Evolutionary conservation across 2,329 filamentous ascomycete genomes (phyloP), one percentile per base, ranked within the genome.

Genomic region (Microsporum canis): DNA sequence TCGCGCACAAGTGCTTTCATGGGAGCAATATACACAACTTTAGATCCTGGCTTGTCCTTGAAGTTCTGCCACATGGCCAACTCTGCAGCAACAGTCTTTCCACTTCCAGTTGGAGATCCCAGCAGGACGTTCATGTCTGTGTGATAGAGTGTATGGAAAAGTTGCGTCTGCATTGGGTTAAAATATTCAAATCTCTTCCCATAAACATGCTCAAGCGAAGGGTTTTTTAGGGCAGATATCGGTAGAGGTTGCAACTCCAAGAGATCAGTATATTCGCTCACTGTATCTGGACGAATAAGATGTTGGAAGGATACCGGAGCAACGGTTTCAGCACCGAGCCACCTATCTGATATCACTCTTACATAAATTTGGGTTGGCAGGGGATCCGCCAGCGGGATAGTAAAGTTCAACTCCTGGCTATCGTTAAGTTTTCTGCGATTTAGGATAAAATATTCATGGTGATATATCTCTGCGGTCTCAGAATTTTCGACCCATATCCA

Each of bases 31-130:
- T 99, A 99, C 10, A 99, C 94, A 1, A 99, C 91, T 76, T 99
- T 99, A 2, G 91, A 96, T 2, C 91, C 91, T 1, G 94, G 94
- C 58, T 88, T 87, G 71, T 96, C 91, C 12, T 91, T 85, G 76
- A 99, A 97, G 2, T 94, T 92, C 91, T 91, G 96, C 95, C 95
- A 99, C 92, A 99, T 97, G 31, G 95, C 91, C 63, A 99, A 77
- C 71, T 99, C 94, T 57, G 89, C 91, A 17, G 95, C 94, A 45
- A 99, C 88, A 0, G 95, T 99, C 79, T 99, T 99, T 62, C 94
- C 94, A 79, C 91, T 96, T 62, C 94, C 94, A 0, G 95, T 99
- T 0, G 94, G 95, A 1, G 94, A 97, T 5, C 95, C 94, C 6
- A 99, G 82, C 2, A 99, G 82, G 3, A 99, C 91, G 70, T 99